Base-by-base conservation (phyloP, 2,329 filamentous ascomycete genomes). In the Sclerotinia trifoliorum region DNA sequence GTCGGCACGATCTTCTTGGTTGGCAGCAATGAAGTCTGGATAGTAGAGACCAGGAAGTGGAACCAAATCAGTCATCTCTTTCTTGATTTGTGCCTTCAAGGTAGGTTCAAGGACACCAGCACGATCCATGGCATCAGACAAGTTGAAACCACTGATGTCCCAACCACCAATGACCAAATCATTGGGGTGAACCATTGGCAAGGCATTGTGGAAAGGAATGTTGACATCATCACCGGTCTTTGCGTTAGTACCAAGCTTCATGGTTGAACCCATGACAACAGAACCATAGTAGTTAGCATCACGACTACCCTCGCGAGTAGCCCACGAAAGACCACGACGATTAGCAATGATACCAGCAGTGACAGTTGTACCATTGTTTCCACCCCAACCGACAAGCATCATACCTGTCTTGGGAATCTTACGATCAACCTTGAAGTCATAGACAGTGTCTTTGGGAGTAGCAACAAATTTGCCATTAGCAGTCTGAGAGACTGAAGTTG, bases 291-390 rank as follows among this genome's bases (percentile, higher is more conserved):
- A 99, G 83, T 99, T 99, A 81, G 95, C 90, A 73, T 87, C 84
- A 72, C 88, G 92, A 74, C 86, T 83, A 65, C 94, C 94, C 81
- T 97, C 93, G 77, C 94, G 94, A 76, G 95, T 98, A 73, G 97
- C 92, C 95, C 95, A 99, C 71, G 85, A 83, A 69, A 98, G 86
- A 69, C 88, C 86, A 75, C 90, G 91, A 78, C 92, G 91, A 83
- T 99, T 99, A 81, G 94, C 95, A 79, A 99, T 86, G 81, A 99
- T 96, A 80, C 94, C 95, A 71, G 95, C 95, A 70, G 95, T 98
- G 71, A 99, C 93, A 69, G 95, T 99, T 73, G 93, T 93, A 73
- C 95, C 95, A 79, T 99, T 99, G 88, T 99, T 99, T 78, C 95
- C 95, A 81, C 95, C 95, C 88, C 91, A 94, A 72, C 95, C 95